A percentile compares a stretch with the other conserved stretches of the same genome.
Evolutionary conservation across 495 filamentous ascomycete genomes (phyloP).

Genomic region (Patellaria atrata): DNA sequence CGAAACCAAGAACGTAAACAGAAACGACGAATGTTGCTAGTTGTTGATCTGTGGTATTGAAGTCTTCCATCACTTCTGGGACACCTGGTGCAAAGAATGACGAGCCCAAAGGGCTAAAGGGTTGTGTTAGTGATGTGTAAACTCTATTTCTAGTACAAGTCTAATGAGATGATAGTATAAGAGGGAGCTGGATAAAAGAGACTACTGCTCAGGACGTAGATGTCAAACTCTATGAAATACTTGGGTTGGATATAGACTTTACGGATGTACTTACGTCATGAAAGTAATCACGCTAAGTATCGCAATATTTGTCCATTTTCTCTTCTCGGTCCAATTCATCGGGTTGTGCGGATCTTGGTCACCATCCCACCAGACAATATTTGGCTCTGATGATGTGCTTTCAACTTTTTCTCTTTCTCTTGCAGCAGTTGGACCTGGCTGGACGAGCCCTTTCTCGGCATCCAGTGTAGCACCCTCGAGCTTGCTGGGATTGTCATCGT

Average conservation of each 20-base stretch:
- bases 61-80: slow-evolving; percentile 23
- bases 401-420: slow-evolving; percentile 4
- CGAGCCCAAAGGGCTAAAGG: slow-evolving; percentile 24
- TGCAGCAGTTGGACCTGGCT: no score
- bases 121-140: no score
- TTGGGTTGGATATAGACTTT: no score
- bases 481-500: no score
- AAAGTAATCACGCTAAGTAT: slow-evolving; percentile 27
- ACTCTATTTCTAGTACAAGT: slow-evolving; percentile 1
- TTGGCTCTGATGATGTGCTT: slow-evolving; percentile 22
- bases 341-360: slow-evolving; percentile 31
- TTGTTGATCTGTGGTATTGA: slow-evolving; percentile 15
- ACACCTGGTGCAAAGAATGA: slow-evolving; percentile 32
- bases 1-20: slow-evolving; percentile 39
- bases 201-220: no score
- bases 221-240: no score
- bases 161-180: background rate
- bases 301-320: slow-evolving; percentile 33
- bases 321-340: slow-evolving; percentile 29
- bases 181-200: no score
- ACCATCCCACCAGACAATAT: slow-evolving; percentile 25
- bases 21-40: slow-evolving; percentile 28
- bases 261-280: slow-evolving; percentile 29
- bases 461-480: no score
- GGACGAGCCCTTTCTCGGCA: no score